Evolutionary conservation across 78 protist genomes (phyloP), one percentile per base, ranked within the genome.

Genomic region (Paulinella micropora): DNA sequence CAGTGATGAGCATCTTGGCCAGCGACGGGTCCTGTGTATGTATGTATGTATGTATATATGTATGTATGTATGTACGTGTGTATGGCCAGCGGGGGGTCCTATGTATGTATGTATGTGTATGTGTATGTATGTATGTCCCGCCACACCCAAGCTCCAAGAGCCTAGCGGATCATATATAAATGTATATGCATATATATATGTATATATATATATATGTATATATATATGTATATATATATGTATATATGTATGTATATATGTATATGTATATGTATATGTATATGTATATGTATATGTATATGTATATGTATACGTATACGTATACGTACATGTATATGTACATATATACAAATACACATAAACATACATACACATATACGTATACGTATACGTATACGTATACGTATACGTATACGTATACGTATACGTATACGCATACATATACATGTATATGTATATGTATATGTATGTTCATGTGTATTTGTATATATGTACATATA

Each of bases 11-110:
- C 94, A 95, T 95, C 93, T 98, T 98, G 73, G 96, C 69, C 79
- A 96, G 86, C 29, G 90, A 95, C 3, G 99, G 99, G 36, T 97
- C 99, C 35, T n/a, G n/a, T n/a, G n/a, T n/a, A n/a, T n/a, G n/a
- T n/a, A n/a, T n/a, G n/a, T n/a, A n/a, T n/a, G n/a, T n/a, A n/a
- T n/a, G n/a, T n/a, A n/a, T n/a, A n/a, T n/a, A n/a, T n/a, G n/a
- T n/a, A n/a, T n/a, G n/a, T n/a, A n/a, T n/a, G n/a, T n/a, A n/a
- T n/a, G n/a, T n/a, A n/a, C n/a, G n/a, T n/a, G n/a, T n/a, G n/a
- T n/a, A n/a, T n/a, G n/a, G n/a, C n/a, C n/a, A n/a, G n/a, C n/a
- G n/a, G n/a, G n/a, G n/a, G n/a, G n/a, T n/a, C n/a, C n/a, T n/a
- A n/a, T n/a, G n/a, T n/a, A n/a, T n/a, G n/a, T n/a, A n/a, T n/a